phyloP scores from a whole-genome alignment of 2,329 filamentous ascomycete species.

The Cladophialophora psammophila region DNA sequence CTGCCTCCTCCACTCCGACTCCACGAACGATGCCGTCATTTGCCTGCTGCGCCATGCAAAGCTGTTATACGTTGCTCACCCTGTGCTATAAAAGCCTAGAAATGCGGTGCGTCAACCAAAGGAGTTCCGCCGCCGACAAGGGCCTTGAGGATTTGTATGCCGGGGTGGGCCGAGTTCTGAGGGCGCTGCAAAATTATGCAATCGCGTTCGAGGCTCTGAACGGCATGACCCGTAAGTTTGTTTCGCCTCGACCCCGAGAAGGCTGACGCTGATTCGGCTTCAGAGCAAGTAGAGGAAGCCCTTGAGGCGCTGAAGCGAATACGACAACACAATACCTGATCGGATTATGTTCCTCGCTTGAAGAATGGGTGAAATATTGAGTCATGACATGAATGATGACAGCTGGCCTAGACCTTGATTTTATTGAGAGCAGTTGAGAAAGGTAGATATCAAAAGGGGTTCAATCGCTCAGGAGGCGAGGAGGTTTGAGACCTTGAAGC shows the following conservation, averaged over 20 bases:
- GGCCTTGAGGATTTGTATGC: constrained; percentile 23
- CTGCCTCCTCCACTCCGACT: constrained; percentile 1
- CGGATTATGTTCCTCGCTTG: not conserved
- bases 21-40: constrained; percentile 25
- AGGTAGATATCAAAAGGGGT: too few relatives aligned
- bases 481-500: too few relatives aligned
- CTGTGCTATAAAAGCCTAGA: constrained; percentile 23
- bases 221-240: constrained; percentile 20
- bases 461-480: too few relatives aligned
- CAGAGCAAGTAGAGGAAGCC: not conserved
- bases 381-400: not conserved
- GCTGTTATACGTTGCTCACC: constrained; percentile 24
- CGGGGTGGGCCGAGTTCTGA: constrained; percentile 18
- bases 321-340: constrained; percentile 3
- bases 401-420: not conserved
- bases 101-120: constrained; percentile 12
- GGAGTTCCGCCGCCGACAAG: constrained; percentile 11
- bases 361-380: not conserved
- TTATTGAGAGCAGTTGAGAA: too few relatives aligned
- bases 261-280: not conserved
- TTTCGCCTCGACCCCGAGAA: not conserved
- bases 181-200: constrained; percentile 20
- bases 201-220: constrained; percentile 27
- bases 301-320: constrained; percentile 14
- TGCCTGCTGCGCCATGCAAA: constrained; percentile 28